Base-by-base conservation (phyloP, 2,329 filamentous ascomycete genomes). In the Massarina eburnea region DNA sequence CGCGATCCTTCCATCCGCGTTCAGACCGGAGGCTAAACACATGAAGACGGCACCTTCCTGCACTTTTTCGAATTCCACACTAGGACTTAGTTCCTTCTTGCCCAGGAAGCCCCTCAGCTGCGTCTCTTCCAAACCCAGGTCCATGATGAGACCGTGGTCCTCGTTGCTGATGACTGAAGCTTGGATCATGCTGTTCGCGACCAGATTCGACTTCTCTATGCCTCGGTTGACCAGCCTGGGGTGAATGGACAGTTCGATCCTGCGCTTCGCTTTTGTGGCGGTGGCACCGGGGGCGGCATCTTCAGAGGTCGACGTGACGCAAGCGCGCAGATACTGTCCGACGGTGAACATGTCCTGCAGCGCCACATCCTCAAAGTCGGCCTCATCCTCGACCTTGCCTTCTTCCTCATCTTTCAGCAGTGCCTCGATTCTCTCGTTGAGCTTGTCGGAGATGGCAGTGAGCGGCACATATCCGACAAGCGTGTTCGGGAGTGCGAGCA, bases 61-160 rank as follows among this genome's bases (percentile, higher is more conserved):
- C 35, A 96, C 76, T 40, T 81, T 80, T 14, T 84, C 79, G 51
- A 88, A 79, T 4, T 85, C 75, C 15, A 88, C 75, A 35, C 76
- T 77, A 22, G 80, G 67, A 39, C 89, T 88, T 15, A 96, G 75
- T 65, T 96, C 91, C 63, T 87, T 90, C 50, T 86, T 88, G 4
- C 90, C 82, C 63, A 99, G 78, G 72, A 99, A 99, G 2, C 89
- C 94, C 52, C 84, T 85, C 41, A 91, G 68, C 29, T 82, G 79
- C 24, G 79, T 73, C 42, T 84, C 82, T 27, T 84, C 77, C 6
- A 97, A 76, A 15, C 90, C 90, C 29, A 97, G 73, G 58, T 96
- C 90, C 90, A 99, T 96, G 45, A 97, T 82, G 46, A 94, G 80
- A 51, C 94, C 94, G 63, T 96, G 91, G 60, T 99, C 95, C 71